Percentiles rank a stretch among this genome's conserved stretches.
phyloP scores from a whole-genome alignment of 2,329 filamentous ascomycete genomes.

The Paramyrothecium roridum region DNA sequence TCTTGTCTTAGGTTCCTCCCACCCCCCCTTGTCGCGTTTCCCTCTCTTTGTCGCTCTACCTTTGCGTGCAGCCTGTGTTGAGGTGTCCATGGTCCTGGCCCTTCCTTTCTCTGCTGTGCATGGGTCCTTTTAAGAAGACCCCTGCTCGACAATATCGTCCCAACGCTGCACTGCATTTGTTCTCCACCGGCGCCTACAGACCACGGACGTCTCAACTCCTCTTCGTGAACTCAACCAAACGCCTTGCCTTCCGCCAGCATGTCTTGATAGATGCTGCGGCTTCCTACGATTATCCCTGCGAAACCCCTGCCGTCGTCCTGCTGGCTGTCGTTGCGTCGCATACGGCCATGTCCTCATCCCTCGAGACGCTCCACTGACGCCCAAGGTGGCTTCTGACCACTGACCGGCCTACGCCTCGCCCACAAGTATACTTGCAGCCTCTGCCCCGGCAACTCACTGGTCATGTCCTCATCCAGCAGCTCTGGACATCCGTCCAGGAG shows the following conservation, averaged over 20 bases:
- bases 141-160: too few relatives aligned
- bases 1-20: too few relatives aligned
- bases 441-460: background rate
- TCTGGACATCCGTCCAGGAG: slow-evolving; percentile 3
- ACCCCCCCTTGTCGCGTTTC: too few relatives aligned
- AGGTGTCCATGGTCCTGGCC: too few relatives aligned
- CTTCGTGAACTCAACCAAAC: background rate
- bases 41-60: too few relatives aligned
- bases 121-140: too few relatives aligned
- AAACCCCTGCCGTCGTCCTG: background rate
- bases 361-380: background rate
- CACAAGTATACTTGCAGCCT: slow-evolving; percentile 5
- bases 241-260: background rate
- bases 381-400: background rate
- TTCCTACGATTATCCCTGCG: background rate
- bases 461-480: slow-evolving; percentile 12
- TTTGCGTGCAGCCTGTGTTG: too few relatives aligned
- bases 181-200: too few relatives aligned
- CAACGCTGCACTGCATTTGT: too few relatives aligned
- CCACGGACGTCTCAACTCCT: background rate
- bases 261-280: background rate
- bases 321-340: background rate
- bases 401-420: slow-evolving; percentile 6
- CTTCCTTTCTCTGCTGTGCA: too few relatives aligned
- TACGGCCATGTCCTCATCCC: background rate